Conservation (phyloP, 2,329 filamentous ascomycete species). For the Sarocladiaceae sp. region DNA sequence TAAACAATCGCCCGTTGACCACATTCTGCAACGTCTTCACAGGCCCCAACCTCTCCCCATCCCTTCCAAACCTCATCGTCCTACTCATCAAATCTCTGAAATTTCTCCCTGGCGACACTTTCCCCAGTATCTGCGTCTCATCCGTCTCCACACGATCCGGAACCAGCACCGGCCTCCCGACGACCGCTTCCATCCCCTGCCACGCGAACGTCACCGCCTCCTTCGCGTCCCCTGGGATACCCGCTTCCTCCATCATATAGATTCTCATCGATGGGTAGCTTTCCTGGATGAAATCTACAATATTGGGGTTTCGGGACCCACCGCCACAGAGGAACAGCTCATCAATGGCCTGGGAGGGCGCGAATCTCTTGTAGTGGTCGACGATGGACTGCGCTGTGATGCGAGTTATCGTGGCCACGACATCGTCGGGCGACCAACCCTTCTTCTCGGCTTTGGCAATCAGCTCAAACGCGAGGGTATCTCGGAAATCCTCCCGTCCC, state of each 20-base stretch:
- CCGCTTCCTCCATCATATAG: conserved; percentile 45
- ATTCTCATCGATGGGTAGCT: conserved; percentile 42
- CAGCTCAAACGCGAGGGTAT: conserved; percentile 37
- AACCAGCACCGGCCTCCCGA: conserved; percentile 48
- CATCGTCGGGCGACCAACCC: conserved; percentile 34
- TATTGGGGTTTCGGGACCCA: conserved; percentile 52
- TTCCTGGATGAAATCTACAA: conserved; percentile 43
- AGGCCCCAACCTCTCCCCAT: conserved; percentile 33
- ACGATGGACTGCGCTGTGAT: conserved; percentile 31
- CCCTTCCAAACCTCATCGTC: conserved; percentile 43
- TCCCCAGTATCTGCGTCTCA: conserved; percentile 45
- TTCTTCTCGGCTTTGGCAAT: conserved; percentile 32
- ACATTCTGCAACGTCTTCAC: conserved; percentile 46
- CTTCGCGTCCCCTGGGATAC: conserved; percentile 50
- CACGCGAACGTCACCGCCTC: conserved; percentile 51
- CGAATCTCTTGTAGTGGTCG: conserved; percentile 12
- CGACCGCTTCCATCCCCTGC: conserved; percentile 53
- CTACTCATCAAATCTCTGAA: conserved; percentile 31
- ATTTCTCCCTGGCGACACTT: conserved; percentile 47
- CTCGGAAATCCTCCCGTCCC: conserved; percentile 44
- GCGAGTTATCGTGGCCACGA: conserved; percentile 43
- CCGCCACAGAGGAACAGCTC: conserved; percentile 58
- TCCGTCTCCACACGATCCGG: conserved; percentile 46
- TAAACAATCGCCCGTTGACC: conserved; percentile 38
- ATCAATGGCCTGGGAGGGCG: conserved; percentile 16